Evolutionary conservation across 257 asterid genomes (phyloP).

Genomic region (Nicotiana tabacum): DNA sequence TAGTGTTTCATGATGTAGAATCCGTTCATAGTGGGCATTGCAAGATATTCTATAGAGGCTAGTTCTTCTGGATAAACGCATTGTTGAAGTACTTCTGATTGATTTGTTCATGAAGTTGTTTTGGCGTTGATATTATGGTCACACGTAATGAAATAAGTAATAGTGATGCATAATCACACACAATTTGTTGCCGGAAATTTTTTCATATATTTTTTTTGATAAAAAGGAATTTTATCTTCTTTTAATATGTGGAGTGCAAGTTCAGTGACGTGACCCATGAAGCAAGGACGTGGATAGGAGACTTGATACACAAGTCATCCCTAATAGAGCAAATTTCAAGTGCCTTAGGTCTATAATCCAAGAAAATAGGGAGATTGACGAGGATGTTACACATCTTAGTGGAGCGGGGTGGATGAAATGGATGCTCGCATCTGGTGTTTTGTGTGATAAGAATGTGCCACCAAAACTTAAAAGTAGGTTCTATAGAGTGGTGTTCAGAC

Average conservation of each 20-base stretch:
- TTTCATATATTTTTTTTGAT: not conserved
- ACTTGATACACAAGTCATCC: no score
- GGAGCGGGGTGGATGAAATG: no score
- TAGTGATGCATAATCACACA: not conserved
- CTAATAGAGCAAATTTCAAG: no score
- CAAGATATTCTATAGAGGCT: not conserved
- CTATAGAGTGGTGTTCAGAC: no score
- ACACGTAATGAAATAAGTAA: not conserved
- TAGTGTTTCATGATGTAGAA: not conserved
- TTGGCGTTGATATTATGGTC: not conserved
- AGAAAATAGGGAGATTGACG: no score
- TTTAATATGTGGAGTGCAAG: not conserved
- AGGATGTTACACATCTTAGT: no score
- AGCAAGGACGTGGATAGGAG: no score
- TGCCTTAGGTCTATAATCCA: no score
- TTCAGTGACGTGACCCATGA: no score
- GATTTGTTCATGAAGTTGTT: not conserved
- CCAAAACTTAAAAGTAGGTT: no score
- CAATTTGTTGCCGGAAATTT: not conserved
- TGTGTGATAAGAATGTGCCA: no score
- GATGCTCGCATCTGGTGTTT: no score
- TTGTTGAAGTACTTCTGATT: not conserved
- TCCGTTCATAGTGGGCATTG: not conserved
- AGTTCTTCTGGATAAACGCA: not conserved
- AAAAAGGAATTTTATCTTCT: not conserved